phyloP scores from a whole-genome alignment of 2,329 filamentous ascomycete genomes.

The Stenocarpella maydis region DNA sequence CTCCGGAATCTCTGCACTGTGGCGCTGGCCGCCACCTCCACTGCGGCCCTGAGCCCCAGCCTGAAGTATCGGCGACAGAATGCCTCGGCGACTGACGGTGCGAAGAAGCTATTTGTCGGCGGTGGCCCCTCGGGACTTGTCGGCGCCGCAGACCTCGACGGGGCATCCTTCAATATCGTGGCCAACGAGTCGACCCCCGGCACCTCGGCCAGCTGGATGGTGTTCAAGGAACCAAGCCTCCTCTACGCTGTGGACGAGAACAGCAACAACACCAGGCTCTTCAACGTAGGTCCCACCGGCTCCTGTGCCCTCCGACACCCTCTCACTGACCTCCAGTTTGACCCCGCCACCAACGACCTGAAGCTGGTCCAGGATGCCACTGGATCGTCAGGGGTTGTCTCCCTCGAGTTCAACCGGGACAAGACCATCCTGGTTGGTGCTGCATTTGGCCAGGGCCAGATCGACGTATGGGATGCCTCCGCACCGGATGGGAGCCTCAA shows the following conservation, averaged over 20 bases:
- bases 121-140: conserved; percentile 48
- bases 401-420: conserved; percentile 55
- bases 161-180: conserved; percentile 49
- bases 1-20: not conserved
- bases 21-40: conserved; percentile 11
- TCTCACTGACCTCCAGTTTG: conserved; percentile 41
- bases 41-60: not conserved
- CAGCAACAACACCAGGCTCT: conserved; percentile 49
- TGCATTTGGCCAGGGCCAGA: conserved; percentile 25
- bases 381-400: conserved; percentile 55
- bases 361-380: conserved; percentile 42
- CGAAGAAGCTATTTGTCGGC: conserved; percentile 51
- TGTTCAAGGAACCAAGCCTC: conserved; percentile 48
- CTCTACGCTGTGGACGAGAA: conserved; percentile 60
- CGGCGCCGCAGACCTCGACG: conserved; percentile 52
- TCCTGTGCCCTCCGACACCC: not conserved
- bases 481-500: conserved; percentile 23
- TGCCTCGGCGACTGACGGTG: conserved; percentile 20
- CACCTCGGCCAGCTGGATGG: conserved; percentile 55
- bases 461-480: conserved; percentile 35
- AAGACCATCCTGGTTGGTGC: conserved; percentile 51
- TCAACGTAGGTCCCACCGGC: conserved; percentile 40
- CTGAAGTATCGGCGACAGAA: not conserved
- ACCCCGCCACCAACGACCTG: conserved; percentile 44
- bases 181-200: conserved; percentile 44